These are phyloP conservation scores for Butyriboletus loyo DNA, from an alignment of 768 basidiomycete species.

Conservation along the genomic window DNA sequence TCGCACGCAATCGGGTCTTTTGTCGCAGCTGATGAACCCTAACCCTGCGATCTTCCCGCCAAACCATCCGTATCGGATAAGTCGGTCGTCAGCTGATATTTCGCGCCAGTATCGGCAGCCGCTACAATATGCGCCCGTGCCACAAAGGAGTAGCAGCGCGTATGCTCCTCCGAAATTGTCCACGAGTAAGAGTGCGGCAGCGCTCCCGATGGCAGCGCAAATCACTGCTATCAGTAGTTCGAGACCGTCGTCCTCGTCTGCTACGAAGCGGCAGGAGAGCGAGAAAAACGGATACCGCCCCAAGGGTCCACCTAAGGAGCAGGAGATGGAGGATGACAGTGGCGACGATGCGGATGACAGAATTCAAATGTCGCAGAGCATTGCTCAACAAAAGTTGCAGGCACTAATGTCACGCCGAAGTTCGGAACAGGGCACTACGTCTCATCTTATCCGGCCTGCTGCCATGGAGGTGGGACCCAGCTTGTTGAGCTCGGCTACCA, in stretches of 20 bases:
- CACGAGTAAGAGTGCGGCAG: constrained; percentile 56
- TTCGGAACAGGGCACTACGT: constrained; percentile 27
- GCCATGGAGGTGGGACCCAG: constrained; percentile 17
- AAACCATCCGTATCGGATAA: constrained; percentile 56
- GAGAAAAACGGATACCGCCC: constrained; percentile 51
- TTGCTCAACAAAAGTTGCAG: constrained; percentile 65
- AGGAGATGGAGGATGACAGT: constrained; percentile 67
- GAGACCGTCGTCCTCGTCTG: constrained; percentile 22
- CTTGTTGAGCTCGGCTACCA: constrained; percentile 31
- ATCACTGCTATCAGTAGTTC: constrained; percentile 39
- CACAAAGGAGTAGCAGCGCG: constrained; percentile 29
- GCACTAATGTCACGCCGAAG: constrained; percentile 50
- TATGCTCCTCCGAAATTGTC: constrained; percentile 38
- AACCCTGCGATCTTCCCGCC: constrained; percentile 58
- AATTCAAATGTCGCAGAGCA: constrained; percentile 60
- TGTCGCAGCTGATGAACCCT: constrained; percentile 72
- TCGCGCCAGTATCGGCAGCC: constrained; percentile 21
- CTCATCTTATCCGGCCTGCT: constrained; percentile 22
- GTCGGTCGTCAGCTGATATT: constrained; percentile 49
- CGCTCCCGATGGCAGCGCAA: constrained; percentile 53
- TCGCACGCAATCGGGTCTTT: constrained; percentile 52
- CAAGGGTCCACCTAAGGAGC: constrained; percentile 60
- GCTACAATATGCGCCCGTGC: constrained; percentile 19
- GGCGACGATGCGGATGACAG: constrained; percentile 48
- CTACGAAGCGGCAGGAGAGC: constrained; percentile 25